These are phyloP conservation scores for Coriaria nepalensis DNA, from an alignment of 306 rosid genomes.

Conservation along the genomic window DNA sequence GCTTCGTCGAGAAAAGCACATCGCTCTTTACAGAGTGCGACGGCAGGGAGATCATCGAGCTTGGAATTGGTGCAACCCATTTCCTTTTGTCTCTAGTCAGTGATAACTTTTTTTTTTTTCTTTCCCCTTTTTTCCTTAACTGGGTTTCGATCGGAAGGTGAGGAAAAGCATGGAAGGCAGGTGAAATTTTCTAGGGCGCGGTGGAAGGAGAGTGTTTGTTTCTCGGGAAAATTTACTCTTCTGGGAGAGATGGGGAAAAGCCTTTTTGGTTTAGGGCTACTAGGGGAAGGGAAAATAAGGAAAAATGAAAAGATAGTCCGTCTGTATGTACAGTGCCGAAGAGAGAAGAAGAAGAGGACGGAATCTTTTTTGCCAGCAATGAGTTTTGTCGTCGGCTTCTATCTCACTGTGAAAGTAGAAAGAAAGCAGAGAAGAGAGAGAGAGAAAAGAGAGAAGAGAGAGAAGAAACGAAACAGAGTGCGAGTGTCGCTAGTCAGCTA, in stretches of 20 bases:
- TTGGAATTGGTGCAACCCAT: constrained; percentile 93
- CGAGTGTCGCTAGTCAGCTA: background rate
- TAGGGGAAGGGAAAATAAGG: background rate
- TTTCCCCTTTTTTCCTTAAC: background rate
- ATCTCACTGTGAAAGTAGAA: constrained; percentile 12
- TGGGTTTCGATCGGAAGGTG: background rate
- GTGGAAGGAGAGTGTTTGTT: constrained; percentile 2
- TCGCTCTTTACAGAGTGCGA: constrained; percentile 67
- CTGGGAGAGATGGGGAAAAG: background rate
- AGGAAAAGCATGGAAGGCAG: background rate
- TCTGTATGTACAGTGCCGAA: background rate
- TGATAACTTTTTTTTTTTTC: too few species aligned
- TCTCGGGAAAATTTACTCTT: constrained; percentile 5
- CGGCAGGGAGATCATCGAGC: constrained; percentile 91
- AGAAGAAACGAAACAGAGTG: constrained; percentile 3
- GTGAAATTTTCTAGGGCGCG: constrained; percentile 6
- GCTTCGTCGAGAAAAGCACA: constrained; percentile 63
- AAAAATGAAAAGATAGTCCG: background rate
- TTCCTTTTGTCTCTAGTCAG: too few species aligned
- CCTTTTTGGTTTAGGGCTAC: constrained; percentile 19
- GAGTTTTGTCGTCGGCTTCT: constrained; percentile 63
- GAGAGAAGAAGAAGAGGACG: constrained; percentile 11
- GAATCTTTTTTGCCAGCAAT: constrained; percentile 90
- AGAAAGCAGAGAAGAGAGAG: constrained; percentile 8
- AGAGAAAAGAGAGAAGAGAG: constrained; percentile 16